phyloP scores from a whole-genome alignment of 1,284 basidiomycete species.

The Rhodotorula sp. region DNA sequence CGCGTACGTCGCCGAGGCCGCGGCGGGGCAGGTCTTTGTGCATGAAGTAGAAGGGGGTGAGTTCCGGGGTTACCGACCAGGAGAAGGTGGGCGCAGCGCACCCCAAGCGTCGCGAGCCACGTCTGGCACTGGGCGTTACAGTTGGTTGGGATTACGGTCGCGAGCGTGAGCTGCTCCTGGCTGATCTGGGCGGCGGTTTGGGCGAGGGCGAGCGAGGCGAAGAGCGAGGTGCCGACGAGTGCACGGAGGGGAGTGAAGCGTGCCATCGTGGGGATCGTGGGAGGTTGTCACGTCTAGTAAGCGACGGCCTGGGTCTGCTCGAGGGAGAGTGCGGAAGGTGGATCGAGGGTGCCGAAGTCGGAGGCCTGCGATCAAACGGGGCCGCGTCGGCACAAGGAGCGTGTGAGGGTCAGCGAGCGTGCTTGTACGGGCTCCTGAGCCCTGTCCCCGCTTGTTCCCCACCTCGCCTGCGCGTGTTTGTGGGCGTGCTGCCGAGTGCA shows the following conservation, averaged over 20 bases:
- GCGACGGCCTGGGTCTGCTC: too few relatives aligned
- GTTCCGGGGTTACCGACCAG: too few relatives aligned
- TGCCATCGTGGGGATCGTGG: neutral
- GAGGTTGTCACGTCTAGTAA: neutral
- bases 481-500: too few relatives aligned
- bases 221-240: constrained; percentile 1
- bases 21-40: neutral
- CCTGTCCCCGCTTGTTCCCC: too few relatives aligned
- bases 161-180: constrained; percentile 13
- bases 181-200: constrained; percentile 3
- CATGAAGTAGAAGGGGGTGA: neutral
- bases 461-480: too few relatives aligned
- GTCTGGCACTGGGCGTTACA: neutral
- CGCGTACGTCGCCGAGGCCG: neutral
- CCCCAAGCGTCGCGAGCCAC: constrained; percentile 1
- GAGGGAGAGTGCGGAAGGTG: neutral
- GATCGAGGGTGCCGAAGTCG: neutral
- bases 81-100: neutral
- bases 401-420: too few relatives aligned
- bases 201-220: neutral
- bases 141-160: neutral
- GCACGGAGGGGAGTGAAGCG: neutral
- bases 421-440: too few relatives aligned
- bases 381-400: neutral
- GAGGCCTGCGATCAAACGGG: neutral